phyloP scores from a whole-genome alignment of 768 basidiomycete genomes.

The Kwoniella heveanensis region DNA sequence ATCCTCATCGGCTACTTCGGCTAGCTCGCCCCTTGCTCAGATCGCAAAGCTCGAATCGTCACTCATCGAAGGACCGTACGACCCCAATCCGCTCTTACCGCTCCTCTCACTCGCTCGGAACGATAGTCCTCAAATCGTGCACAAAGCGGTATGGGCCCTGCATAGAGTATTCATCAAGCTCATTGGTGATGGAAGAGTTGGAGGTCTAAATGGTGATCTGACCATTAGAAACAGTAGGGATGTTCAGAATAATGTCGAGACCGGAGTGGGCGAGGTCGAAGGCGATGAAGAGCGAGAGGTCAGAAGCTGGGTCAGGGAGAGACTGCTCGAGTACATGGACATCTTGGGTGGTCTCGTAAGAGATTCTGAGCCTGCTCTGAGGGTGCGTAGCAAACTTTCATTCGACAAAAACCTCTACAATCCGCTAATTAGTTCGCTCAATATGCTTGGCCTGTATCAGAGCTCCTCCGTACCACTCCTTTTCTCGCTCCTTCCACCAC shows the following conservation, averaged over 20 bases:
- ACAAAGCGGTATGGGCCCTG: conserved; percentile 76
- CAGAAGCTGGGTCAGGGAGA: conserved; percentile 74
- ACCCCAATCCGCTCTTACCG: conserved; percentile 73
- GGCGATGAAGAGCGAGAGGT: conserved; percentile 63
- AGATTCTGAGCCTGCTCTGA: conserved; percentile 72
- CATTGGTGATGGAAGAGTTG: conserved; percentile 65
- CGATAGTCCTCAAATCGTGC: conserved; percentile 62
- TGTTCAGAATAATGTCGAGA: conserved; percentile 33
- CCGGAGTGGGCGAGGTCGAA: conserved; percentile 56
- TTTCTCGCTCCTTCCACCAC: conserved; percentile 40
- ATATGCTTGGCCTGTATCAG: too few species aligned
- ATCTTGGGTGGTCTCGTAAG: conserved; percentile 71
- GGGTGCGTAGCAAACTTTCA: too few species aligned
- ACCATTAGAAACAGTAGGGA: conserved; percentile 1
- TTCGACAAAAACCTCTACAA: too few species aligned
- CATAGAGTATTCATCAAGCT: conserved; percentile 75
- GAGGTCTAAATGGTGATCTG: conserved; percentile 22
- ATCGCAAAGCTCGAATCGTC: conserved; percentile 61
- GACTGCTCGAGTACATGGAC: conserved; percentile 69
- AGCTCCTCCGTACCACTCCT: conserved; percentile 42
- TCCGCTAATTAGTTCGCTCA: too few species aligned
- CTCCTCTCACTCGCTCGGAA: conserved; percentile 66
- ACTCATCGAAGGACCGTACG: conserved; percentile 61
- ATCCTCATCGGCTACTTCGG: conserved; percentile 1
- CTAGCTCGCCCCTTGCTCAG: conserved; percentile 27